These are phyloP conservation scores for Candida dajiaensis DNA, from an alignment of 805 yeast genomes.

Conservation along the genomic window DNA sequence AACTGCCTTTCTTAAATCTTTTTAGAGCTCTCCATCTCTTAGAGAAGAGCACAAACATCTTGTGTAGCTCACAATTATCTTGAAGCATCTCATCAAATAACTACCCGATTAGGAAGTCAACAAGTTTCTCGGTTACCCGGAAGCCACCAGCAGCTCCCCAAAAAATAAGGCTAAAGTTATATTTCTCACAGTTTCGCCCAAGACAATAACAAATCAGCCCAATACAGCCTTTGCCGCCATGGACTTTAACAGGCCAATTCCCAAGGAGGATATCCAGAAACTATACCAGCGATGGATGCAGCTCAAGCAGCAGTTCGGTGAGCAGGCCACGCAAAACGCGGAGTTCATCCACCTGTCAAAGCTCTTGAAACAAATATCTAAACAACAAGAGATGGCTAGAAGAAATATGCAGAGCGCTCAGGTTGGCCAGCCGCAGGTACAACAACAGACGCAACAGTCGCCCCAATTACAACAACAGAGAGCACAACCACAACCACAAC, in stretches of 20 bases:
- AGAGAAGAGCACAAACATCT: too few relatives aligned
- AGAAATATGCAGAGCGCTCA: conserved; percentile 24
- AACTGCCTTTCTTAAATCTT: too few relatives aligned
- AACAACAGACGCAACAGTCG: conserved; percentile 8
- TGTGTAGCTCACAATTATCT: too few relatives aligned
- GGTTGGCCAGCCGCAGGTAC: conserved; percentile 15
- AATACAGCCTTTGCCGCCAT: conserved; percentile 6
- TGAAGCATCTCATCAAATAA: too few relatives aligned
- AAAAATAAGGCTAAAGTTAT: background rate
- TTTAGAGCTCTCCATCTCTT: too few relatives aligned
- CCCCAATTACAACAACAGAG: conserved; percentile 11
- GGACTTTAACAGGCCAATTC: conserved; percentile 20
- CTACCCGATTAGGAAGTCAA: conserved; percentile 7
- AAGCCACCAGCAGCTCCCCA: background rate
- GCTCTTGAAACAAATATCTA: conserved; percentile 37
- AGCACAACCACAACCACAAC: conserved; percentile 15
- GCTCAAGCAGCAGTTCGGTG: conserved; percentile 47
- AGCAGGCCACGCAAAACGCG: conserved; percentile 46
- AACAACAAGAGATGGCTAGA: conserved; percentile 32
- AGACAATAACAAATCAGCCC: conserved; percentile 3
- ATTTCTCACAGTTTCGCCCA: background rate
- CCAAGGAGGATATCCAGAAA: conserved; percentile 25
- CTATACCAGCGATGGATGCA: conserved; percentile 50
- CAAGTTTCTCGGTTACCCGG: background rate
- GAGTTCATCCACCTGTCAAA: conserved; percentile 54